Base-by-base conservation (phyloP, 2,329 filamentous ascomycete species). In the Aspergillus pseudoterreus region DNA sequence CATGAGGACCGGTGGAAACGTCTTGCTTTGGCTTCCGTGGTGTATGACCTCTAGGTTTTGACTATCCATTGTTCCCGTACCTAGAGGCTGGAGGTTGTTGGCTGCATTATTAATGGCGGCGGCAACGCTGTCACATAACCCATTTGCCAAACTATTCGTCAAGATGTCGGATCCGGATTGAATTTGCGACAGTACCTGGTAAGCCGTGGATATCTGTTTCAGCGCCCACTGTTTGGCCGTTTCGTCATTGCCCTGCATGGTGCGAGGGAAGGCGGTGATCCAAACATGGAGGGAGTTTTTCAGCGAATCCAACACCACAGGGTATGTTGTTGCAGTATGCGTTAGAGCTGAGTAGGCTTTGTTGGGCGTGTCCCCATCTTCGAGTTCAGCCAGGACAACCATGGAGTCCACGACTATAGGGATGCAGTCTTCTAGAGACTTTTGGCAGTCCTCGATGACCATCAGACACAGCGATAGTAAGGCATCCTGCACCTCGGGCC, bases 171-270 rank as follows among this genome's bases (percentile, higher is more conserved):
- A 68, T 4, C 56, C 57, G 6, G 86, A 77, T 4, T 83, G 80
- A 15, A 89, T 75, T 4, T 80, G 76, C 15, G 79, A 80, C 17
- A 94, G 74, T 6, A 92, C 68, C 27, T 82, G 78, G 47, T 90
- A 84, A 0, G 88, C 85, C 44, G 85, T 86, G 12, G 86, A 82
- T n/a, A 99, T 80, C 56, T 92, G 89, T 24, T 81, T 80, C 22
- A 97, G 80, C 2, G 86, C 84, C 50, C 81, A 80, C 55, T 84
- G 79, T 67, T 95, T 95, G 24, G 80, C 76, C n/a, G 78, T 78
- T 59, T 96, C 90, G 61, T 97, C 91, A 58, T 85, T 87, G 8
- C 85, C 83, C 66, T 92, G 90, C 84, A 96, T 92, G 12, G 90
- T 72, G 14, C 91, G 82, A 4, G 92, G 86, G 15, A 99, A 79